phyloP scores from a whole-genome alignment of 805 yeast genomes.

The Sugiyamaella floridensis region DNA sequence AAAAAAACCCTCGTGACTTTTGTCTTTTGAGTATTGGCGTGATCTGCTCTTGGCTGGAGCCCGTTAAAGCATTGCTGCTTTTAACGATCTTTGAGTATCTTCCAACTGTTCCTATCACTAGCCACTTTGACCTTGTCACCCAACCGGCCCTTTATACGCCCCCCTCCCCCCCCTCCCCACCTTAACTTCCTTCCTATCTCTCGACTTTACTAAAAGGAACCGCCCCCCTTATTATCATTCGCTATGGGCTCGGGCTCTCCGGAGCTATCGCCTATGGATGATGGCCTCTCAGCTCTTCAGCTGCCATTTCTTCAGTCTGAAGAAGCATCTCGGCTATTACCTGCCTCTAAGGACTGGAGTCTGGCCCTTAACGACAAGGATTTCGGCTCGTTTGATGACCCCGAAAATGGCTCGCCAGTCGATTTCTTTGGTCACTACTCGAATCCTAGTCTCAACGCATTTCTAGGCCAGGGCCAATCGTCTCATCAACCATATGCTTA shows the following conservation, averaged over 20 bases:
- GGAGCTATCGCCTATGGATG: conserved; percentile 11
- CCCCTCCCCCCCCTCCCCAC: no score
- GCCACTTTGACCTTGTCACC: no score
- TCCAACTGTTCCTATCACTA: no score
- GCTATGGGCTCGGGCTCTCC: neutral
- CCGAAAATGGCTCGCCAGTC: conserved; percentile 14
- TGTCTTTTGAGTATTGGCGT: no score
- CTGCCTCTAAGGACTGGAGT: conserved; percentile 21
- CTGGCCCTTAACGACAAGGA: conserved; percentile 14
- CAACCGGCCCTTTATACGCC: no score
- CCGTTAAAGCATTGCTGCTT: no score
- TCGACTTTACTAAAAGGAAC: neutral
- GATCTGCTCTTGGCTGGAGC: no score
- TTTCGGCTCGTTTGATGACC: conserved; percentile 12
- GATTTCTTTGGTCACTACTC: conserved; percentile 23
- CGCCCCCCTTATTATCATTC: neutral
- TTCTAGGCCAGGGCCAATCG: neutral
- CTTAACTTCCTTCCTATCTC: no score
- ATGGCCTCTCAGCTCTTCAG: conserved; percentile 19
- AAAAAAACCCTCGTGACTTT: no score
- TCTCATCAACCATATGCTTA: neutral
- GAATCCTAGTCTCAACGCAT: neutral
- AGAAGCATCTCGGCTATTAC: conserved; percentile 16
- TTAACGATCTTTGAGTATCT: no score
- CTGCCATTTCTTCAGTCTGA: conserved; percentile 20